Evolutionary conservation across 169 alveolate genomes (phyloP).

Genomic region (Plasmodium falciparum): DNA sequence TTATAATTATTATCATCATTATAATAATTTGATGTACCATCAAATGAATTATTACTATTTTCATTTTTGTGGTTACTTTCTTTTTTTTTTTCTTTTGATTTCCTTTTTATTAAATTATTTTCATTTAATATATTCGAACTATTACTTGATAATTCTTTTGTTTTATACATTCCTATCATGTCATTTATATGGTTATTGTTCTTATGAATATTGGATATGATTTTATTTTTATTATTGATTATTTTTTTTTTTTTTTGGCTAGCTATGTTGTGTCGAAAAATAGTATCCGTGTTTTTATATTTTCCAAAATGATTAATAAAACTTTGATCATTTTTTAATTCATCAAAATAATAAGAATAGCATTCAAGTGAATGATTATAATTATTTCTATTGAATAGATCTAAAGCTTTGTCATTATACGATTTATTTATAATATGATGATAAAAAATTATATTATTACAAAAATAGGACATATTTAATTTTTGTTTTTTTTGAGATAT

Average conservation of each 20-base stretch:
- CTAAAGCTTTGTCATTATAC: neutral
- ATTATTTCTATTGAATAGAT: conserved; percentile 6
- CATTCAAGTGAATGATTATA: conserved; percentile 26
- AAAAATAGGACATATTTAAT: conserved; percentile 11
- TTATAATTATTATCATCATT: neutral
- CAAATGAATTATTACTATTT: neutral
- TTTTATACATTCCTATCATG: too few species aligned
- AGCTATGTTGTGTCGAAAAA: neutral
- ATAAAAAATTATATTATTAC: conserved; percentile 17
- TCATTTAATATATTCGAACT: neutral
- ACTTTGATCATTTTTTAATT: conserved; percentile 8
- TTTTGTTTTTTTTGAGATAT: conserved; percentile 5
- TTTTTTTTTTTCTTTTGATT: neutral
- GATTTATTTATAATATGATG: conserved; percentile 21
- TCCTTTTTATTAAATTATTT: neutral
- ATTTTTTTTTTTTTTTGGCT: conserved; percentile 7
- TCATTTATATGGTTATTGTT: neutral
- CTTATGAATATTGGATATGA: neutral
- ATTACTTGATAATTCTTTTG: neutral
- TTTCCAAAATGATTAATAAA: neutral
- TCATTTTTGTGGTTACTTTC: neutral
- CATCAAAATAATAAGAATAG: conserved; percentile 34
- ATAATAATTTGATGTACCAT: neutral
- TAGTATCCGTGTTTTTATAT: neutral
- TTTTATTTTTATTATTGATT: neutral